Base-by-base conservation (phyloP, 495 filamentous ascomycete genomes). In the Aspergillus avenaceus region DNA sequence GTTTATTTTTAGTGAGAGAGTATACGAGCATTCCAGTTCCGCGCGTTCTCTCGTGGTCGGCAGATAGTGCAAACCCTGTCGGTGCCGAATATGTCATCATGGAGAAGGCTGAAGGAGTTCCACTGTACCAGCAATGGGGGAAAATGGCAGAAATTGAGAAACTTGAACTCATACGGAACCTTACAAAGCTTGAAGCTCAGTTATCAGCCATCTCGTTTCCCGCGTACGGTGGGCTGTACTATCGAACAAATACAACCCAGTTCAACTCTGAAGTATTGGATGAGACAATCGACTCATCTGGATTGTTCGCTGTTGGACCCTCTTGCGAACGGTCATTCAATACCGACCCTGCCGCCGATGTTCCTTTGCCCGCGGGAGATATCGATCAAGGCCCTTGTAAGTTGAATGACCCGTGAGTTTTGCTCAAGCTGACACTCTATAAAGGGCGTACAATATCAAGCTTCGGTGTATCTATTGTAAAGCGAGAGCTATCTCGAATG, bases 51-150 rank as follows among this genome's bases (percentile, higher is more conserved):
- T 55, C 60, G 2, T 72, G 63, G 66, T 65, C 50, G 12, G 53
- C 62, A 18, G 42, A 69, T 38, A 22, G 29, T 2, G 42, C 59
- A 13, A 72, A 67, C 50, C 54, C 65, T 22, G 58, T 65, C 1
- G 61, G 61, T 8, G 54, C 59, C 12, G 65, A 72, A 37, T 70
- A 70, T 41, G 70, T 71, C 12, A 58, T 72, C 21, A 72, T 72
- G 63, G 70, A 68, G 41, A 69, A 68, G 45, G 67, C 62, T 5
- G 13, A 52, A 16, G 72, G 67, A 4, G 46, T 69, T 43, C 68
- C 58, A 23, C 49, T 75, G 8, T 69, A 58, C 43, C 41, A 63
- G 29, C 29, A 37, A 28, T 71, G 64, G 69, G 53, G 37, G 4
- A 41, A 50, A 7, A 61, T 72, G 51, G 45, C 31, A 0, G 47